Evolutionary conservation across 805 yeast species (phyloP).

Genomic region (Candida montana): DNA sequence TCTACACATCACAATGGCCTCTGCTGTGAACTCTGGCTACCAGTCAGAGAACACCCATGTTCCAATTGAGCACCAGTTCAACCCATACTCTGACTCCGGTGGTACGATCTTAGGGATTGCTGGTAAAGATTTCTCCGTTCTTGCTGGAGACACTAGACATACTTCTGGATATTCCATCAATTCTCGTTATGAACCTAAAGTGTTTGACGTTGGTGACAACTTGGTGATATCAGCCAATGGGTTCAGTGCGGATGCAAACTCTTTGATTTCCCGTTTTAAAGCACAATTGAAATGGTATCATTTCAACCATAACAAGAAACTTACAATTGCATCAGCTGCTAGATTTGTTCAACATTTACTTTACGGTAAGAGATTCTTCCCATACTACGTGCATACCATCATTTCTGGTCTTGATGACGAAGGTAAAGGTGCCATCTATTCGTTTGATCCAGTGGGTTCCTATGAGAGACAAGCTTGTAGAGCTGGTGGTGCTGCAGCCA

Average conservation of each 20-base stretch:
- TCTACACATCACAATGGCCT: constrained; percentile 4
- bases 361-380: constrained; percentile 92
- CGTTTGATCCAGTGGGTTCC: constrained; percentile 97
- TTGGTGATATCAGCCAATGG: constrained; percentile 90
- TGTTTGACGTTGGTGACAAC: constrained; percentile 83
- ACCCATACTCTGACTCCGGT: constrained; percentile 92
- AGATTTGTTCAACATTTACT: constrained; percentile 84
- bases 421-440: constrained; percentile 92
- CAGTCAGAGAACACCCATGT: constrained; percentile 43
- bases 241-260: constrained; percentile 90
- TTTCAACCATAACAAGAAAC: constrained; percentile 73
- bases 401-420: constrained; percentile 83
- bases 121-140: constrained; percentile 92
- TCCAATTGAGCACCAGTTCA: constrained; percentile 89
- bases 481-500: constrained; percentile 97
- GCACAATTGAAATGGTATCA: constrained; percentile 81
- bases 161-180: constrained; percentile 91
- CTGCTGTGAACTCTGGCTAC: constrained; percentile 63
- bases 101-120: constrained; percentile 98
- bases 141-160: constrained; percentile 98
- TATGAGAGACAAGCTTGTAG: constrained; percentile 96
- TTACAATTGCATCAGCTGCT: constrained; percentile 73
- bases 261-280: constrained; percentile 70
- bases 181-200: constrained; percentile 87
- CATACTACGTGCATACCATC: constrained; percentile 92